These are phyloP conservation scores for Geotrichum australiense DNA, from an alignment of 1,139 yeast genomes.

Conservation along the genomic window DNA sequence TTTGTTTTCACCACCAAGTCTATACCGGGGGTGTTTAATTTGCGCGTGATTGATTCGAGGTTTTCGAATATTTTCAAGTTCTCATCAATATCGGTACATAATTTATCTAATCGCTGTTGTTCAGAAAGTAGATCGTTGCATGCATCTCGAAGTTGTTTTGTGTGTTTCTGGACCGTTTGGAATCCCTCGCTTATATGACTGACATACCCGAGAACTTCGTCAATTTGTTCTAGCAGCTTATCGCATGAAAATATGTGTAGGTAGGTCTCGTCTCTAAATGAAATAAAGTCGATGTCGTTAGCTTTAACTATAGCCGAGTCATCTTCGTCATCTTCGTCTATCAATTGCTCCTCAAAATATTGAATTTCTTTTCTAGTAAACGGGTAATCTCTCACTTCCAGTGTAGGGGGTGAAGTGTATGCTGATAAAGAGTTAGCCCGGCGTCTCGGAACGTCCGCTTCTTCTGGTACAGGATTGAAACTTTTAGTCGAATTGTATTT, in stretches of 20 bases:
- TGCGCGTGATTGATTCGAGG: slow-evolving; percentile 61
- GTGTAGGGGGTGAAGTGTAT: background rate
- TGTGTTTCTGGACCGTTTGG: slow-evolving; percentile 51
- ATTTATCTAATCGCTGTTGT: slow-evolving; percentile 40
- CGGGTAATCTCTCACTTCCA: slow-evolving; percentile 12
- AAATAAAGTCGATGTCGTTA: slow-evolving; percentile 21
- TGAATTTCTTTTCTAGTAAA: slow-evolving; percentile 17
- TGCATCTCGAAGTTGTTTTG: slow-evolving; percentile 55
- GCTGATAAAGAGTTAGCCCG: slow-evolving; percentile 20
- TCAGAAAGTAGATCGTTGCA: slow-evolving; percentile 50
- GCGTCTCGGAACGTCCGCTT: slow-evolving; percentile 22
- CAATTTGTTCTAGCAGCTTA: slow-evolving; percentile 39
- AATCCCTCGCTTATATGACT: slow-evolving; percentile 45
- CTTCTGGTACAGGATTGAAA: slow-evolving; percentile 18
- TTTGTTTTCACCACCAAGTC: slow-evolving; percentile 52
- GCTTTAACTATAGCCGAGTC: slow-evolving; percentile 27
- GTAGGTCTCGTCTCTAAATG: slow-evolving; percentile 30
- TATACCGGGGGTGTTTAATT: slow-evolving; percentile 64
- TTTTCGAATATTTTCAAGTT: slow-evolving; percentile 60
- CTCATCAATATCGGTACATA: slow-evolving; percentile 45
- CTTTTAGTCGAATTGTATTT: slow-evolving; percentile 7
- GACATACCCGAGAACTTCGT: slow-evolving; percentile 39
- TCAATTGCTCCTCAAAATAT: slow-evolving; percentile 5
- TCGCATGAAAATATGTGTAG: slow-evolving; percentile 31
- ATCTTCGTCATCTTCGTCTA: slow-evolving; percentile 5